Percentiles rank a stretch among this genome's conserved stretches.
These are phyloP conservation scores for Penicillium sp. DNA, from an alignment of 2,329 filamentous ascomycete genomes.

Conservation along the genomic window DNA sequence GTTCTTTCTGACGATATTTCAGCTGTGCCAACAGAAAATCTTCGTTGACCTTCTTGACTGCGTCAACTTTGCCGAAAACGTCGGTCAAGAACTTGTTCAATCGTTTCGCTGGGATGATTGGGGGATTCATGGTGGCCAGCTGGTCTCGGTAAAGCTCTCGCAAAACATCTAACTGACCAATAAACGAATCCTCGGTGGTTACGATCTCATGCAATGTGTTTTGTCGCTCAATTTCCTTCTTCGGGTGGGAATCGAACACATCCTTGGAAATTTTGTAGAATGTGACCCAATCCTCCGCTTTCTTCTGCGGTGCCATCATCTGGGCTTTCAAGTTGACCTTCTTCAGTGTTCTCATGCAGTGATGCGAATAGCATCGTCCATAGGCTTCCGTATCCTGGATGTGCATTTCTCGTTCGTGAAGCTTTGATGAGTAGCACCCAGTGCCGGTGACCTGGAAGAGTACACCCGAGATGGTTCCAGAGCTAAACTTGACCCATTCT, in stretches of 20 bases:
- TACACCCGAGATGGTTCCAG: conserved; percentile 81
- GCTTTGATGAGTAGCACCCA: conserved; percentile 85
- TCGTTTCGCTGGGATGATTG: conserved; percentile 78
- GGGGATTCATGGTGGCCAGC: conserved; percentile 71
- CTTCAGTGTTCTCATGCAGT: conserved; percentile 91
- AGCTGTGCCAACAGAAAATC: conserved; percentile 89
- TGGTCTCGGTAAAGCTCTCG: conserved; percentile 84
- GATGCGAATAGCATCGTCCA: conserved; percentile 87
- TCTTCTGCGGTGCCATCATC: conserved; percentile 68
- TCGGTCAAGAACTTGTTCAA: conserved; percentile 78
- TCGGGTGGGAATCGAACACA: conserved; percentile 69
- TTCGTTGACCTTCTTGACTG: conserved; percentile 87
- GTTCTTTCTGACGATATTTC: conserved; percentile 95
- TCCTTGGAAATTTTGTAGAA: conserved; percentile 86
- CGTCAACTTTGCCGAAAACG: conserved; percentile 90
- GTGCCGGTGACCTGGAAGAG: conserved; percentile 89
- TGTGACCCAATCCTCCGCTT: conserved; percentile 82
- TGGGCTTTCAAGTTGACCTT: conserved; percentile 87
- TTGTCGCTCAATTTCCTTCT: conserved; percentile 90
- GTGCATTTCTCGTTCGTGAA: conserved; percentile 77
- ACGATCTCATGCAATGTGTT: conserved; percentile 96
- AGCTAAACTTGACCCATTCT: conserved; percentile 95
- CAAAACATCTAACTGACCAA: conserved; percentile 85
- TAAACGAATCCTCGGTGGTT: conserved; percentile 87
- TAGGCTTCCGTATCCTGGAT: conserved; percentile 61